Evolutionary conservation across 257 asterid species (phyloP).

Genomic region (Leptodermis oblonga): DNA sequence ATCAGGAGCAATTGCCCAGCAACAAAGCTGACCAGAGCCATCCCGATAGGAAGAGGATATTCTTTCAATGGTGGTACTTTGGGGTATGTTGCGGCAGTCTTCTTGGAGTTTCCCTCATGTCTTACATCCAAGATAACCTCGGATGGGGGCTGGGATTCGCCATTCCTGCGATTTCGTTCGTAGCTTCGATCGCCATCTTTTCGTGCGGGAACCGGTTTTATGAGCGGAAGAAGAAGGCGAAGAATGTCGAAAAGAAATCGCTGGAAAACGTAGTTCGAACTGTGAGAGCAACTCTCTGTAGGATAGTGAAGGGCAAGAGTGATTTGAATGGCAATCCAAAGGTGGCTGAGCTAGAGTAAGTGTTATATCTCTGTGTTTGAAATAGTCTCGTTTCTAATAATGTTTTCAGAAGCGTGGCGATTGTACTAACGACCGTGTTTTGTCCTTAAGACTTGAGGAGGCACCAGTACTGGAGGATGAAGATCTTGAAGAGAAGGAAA

Average conservation of each 20-base stretch:
- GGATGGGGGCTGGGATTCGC: conserved; percentile 98
- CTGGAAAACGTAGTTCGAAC: conserved; percentile 30
- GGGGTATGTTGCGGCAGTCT: conserved; percentile 89
- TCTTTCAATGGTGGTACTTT: conserved; percentile 94
- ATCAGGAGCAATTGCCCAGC: conserved; percentile 43
- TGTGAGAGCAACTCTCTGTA: conserved; percentile 36
- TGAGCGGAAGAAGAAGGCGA: conserved; percentile 24
- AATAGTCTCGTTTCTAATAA: too few species aligned
- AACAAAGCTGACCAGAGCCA: conserved; percentile 17
- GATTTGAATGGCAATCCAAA: conserved; percentile 20
- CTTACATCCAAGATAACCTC: conserved; percentile 71
- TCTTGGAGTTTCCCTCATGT: conserved; percentile 67
- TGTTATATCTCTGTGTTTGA: neutral
- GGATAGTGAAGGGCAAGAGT: conserved; percentile 32
- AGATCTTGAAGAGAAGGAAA: conserved; percentile 19
- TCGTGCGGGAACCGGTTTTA: conserved; percentile 53
- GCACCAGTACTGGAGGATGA: conserved; percentile 33
- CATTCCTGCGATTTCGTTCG: conserved; percentile 62
- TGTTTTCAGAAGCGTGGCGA: neutral
- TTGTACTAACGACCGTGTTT: conserved; percentile 3
- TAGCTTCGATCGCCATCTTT: conserved; percentile 50
- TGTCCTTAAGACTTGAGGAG: conserved; percentile 53
- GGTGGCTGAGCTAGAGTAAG: conserved; percentile 74
- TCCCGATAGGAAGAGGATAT: conserved; percentile 47
- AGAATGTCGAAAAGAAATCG: conserved; percentile 24